phyloP scores from a whole-genome alignment of 2,329 filamentous ascomycete genomes.

The Paramyrothecium roridum region DNA sequence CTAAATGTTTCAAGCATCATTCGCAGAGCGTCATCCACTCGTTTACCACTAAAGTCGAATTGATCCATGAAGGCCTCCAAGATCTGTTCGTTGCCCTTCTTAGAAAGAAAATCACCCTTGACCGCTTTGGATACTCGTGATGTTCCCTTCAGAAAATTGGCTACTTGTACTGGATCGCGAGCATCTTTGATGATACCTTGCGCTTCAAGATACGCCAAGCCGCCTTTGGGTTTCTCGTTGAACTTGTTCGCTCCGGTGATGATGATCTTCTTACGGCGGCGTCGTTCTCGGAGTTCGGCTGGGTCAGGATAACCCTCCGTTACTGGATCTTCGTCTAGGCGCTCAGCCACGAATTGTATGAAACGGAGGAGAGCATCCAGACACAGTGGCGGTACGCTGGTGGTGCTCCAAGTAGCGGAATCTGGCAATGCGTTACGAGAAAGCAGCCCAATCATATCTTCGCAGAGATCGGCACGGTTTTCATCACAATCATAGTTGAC shows the following conservation, averaged over 20 bases:
- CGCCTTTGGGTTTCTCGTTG: slow-evolving; percentile 90
- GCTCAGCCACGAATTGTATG: slow-evolving; percentile 86
- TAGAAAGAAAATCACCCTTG: slow-evolving; percentile 90
- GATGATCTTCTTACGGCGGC: slow-evolving; percentile 81
- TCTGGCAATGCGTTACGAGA: slow-evolving; percentile 95
- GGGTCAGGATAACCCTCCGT: slow-evolving; percentile 66
- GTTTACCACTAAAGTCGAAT: slow-evolving; percentile 86
- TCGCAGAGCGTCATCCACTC: slow-evolving; percentile 86
- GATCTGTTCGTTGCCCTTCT: slow-evolving; percentile 82
- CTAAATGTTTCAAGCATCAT: slow-evolving; percentile 89
- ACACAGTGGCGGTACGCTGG: slow-evolving; percentile 92
- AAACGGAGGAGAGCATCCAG: slow-evolving; percentile 88
- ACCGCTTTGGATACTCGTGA: slow-evolving; percentile 85
- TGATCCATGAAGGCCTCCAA: slow-evolving; percentile 78
- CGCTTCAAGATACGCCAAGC: slow-evolving; percentile 79
- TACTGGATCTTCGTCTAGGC: slow-evolving; percentile 68
- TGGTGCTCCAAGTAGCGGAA: slow-evolving; percentile 97
- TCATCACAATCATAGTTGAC: slow-evolving; percentile 98
- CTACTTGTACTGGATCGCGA: slow-evolving; percentile 72
- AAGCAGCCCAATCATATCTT: slow-evolving; percentile 90
- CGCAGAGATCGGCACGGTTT: slow-evolving; percentile 85
- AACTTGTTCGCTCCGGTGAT: slow-evolving; percentile 87
- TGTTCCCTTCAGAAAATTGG: slow-evolving; percentile 84
- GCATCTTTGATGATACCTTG: slow-evolving; percentile 81
- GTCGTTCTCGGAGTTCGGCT: slow-evolving; percentile 63